Base-by-base conservation (phyloP, 768 basidiomycete genomes). In the Floccularia luteovirens region DNA sequence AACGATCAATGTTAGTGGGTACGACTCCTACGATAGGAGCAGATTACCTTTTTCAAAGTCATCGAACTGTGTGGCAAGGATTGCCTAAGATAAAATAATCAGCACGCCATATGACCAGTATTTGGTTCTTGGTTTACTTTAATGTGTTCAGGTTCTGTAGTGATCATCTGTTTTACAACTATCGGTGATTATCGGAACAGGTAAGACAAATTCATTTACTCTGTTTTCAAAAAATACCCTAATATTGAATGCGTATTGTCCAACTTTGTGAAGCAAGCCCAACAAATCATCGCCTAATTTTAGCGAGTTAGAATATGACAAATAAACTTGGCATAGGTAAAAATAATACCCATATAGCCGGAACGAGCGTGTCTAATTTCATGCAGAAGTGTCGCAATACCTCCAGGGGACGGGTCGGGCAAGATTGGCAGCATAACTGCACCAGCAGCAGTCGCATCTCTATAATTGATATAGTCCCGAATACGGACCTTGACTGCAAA, bases 51-150 rank as follows among this genome's bases (percentile, higher is more conserved):
- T 72, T 20, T 62, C 64, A 35, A 67, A 74, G 19, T 51, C 49
- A 30, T 63, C 61, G 38, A 74, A 74, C 39, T 72, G 60, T 1
- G 69, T 71, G 1, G 72, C 63, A 3, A 74, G 60, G 24, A 70
- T 54, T 13, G 59, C 59, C 57, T 56, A 35, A 24, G 37, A 43
- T n/a, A 19, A 1, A 31, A 28, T 13, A 8, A 17, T 14, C 24
- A 38, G 6, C 27, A 39, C n/a, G 21, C 13, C 2, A 16, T 11
- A 2, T 5, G 16, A 25, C 11, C 19, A 2, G 19, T 20, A 32
- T 20, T 28, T 34, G 24, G n/a, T 12, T 5, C 1, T 31, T n/a
- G 28, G 24, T 4, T 19, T 34, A 54, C 60, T 49, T 69, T 71
- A 32, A 70, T 49, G 43, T 69, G 53, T 37, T 62, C 60, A 4